Base-by-base conservation (phyloP, 2,329 filamentous ascomycete species). In the Xylariomycetidae sp. region DNA sequence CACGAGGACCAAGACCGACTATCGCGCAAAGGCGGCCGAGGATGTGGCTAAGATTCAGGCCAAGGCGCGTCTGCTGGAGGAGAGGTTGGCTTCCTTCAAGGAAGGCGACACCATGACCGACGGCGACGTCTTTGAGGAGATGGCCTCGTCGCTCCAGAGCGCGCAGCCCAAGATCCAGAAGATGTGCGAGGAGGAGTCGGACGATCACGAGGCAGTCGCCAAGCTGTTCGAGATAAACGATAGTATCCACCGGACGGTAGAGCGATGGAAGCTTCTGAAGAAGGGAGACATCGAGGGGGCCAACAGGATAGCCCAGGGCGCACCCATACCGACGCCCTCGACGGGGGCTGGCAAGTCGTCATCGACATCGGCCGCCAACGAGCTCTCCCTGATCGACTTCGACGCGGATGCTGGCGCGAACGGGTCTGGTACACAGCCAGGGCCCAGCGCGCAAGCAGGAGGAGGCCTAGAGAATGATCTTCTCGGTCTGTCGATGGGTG, bases 161-260 rank as follows among this genome's bases (percentile, higher is more conserved):
- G 92, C 92, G 3, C 92, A 98, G 53, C 92, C 92, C 7, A 98
- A 98, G 67, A 97, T 98, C 45, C 90, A 97, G 58, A 96, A 88
- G 65, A 98, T 98, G 90, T 97, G 90, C 54, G 90, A 97, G 61
- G 92, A 98, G 61, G 92, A 98, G 56, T 96, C 89, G 9, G 90
- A 97, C 41, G 92, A 98, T 54, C 82, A 88, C 41, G 92, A 96
- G 65, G 92, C 92, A 5, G 92, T 98, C 5, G 86, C 88, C 27
- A 95, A 95, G 62, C 71, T 98, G 9, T 74, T 98, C 36, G 88
- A 97, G 57, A 97, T 98, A 55, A 98, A 98, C 57, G 92, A 98
- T 62, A 96, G 89, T 64, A 98, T 98, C 75, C 87, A 97, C 57
- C 80, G 90, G 42, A 98, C 92, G 2, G 87, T 97, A 36, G 88